Base-by-base conservation (phyloP, 1,284 basidiomycete genomes). In the Polyporus tsugae region DNA sequence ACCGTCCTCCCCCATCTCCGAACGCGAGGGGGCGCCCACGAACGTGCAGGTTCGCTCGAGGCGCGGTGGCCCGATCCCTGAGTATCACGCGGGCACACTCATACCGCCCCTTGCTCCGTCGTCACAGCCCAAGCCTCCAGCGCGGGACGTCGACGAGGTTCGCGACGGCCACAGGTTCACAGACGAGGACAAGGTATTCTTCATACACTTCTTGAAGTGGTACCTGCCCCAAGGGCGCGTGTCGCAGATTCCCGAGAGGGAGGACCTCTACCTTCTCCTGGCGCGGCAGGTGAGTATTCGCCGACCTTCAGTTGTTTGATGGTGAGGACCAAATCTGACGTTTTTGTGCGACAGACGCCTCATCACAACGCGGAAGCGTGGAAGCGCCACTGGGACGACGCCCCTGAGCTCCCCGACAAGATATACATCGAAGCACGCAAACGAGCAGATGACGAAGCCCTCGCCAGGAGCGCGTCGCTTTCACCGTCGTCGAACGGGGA, bases 311-410 rank as follows among this genome's bases (percentile, higher is more conserved):
- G n/a, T n/a, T 36, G 4, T 39, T 35, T 7, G 35, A 17, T 10
- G 38, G 17, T 10, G 38, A 58, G 25, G 29, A 29, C 25, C 52
- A 49, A 13, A 9, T 55, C 10, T 29, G 13, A 36, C n/a, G 17
- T 38, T 3, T 5, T 44, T 19, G 6, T n/a, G 25, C 22, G 22
- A 33, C 53, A 60, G 64, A 41, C 36, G n/a, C 64, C 64, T 22
- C 64, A 66, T 38, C 64, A 61, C n/a, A 61, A 29, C 52, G 60
- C 59, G 25, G 59, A 61, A 7, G 59, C 64, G 6, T 66, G 64
- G 64, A 55, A 22, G 52, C 22, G 58, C 25, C 64, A 61, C 39
- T 66, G 64, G 64, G 38, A 42, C 38, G 44, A 41, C 7, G n/a
- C n/a, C 4, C 58, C 59, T 15, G 39, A 44, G 60, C 36, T 66